These are phyloP conservation scores for Boletus sp. DNA, from an alignment of 768 basidiomycete genomes.

Conservation along the genomic window DNA sequence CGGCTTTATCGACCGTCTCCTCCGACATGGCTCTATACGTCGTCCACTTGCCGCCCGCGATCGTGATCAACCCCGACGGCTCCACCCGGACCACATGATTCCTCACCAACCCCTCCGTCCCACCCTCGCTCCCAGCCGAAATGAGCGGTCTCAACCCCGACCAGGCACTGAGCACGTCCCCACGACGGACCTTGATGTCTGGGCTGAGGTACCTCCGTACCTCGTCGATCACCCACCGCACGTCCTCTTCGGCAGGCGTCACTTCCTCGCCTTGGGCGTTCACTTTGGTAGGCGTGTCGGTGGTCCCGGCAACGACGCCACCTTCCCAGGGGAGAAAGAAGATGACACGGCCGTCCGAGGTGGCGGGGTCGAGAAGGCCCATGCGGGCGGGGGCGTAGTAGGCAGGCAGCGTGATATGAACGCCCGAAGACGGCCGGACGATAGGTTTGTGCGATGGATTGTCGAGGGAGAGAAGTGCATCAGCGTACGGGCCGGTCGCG, in stretches of 20 bases:
- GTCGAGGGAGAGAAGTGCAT: slow-evolving; percentile 81
- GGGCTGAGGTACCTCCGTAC: slow-evolving; percentile 84
- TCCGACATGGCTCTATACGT: slow-evolving; percentile 96
- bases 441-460: slow-evolving; percentile 76
- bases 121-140: slow-evolving; percentile 67
- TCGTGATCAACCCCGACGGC: slow-evolving; percentile 81
- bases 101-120: slow-evolving; percentile 86
- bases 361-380: slow-evolving; percentile 93
- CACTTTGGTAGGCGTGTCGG: slow-evolving; percentile 78
- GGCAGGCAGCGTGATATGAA: slow-evolving; percentile 95
- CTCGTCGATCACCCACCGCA: slow-evolving; percentile 95
- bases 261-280: slow-evolving; percentile 58
- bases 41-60: slow-evolving; percentile 99
- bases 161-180: slow-evolving; percentile 96
- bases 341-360: slow-evolving; percentile 95
- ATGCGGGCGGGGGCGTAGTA: slow-evolving; percentile 95
- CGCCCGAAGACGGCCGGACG: slow-evolving; percentile 88
- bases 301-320: slow-evolving; percentile 95
- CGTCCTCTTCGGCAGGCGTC: slow-evolving; percentile 86
- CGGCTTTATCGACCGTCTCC: slow-evolving; percentile 87
- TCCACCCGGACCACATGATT: slow-evolving; percentile 91
- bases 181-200: slow-evolving; percentile 91
- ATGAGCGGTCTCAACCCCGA: slow-evolving; percentile 89
- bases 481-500: slow-evolving; percentile 93
- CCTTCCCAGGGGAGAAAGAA: slow-evolving; percentile 99